These are phyloP conservation scores for Murraya paniculata DNA, from an alignment of 345 rosid genomes.

Conservation along the genomic window DNA sequence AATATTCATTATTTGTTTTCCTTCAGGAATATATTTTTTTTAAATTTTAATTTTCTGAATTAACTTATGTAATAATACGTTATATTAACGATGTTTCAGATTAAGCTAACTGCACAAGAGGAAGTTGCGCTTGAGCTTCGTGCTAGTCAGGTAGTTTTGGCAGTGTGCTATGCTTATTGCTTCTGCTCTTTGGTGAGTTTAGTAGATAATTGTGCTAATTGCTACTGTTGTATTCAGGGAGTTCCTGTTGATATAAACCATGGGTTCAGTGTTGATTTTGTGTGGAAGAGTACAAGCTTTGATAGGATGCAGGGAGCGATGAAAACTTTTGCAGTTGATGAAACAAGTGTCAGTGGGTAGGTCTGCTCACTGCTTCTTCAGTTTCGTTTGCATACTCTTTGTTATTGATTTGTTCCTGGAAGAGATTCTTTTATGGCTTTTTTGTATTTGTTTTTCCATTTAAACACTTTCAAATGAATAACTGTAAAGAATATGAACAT, in stretches of 20 bases:
- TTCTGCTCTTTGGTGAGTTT: conserved; percentile 8
- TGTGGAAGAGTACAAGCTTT: conserved; percentile 99
- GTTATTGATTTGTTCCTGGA: not conserved
- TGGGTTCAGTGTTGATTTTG: conserved; percentile 98
- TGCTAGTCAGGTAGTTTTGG: conserved; percentile 76
- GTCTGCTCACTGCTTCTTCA: conserved; percentile 27
- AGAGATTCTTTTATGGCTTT: not conserved
- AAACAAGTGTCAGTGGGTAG: conserved; percentile 99
- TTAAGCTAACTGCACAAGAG: conserved; percentile 96
- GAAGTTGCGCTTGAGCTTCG: conserved; percentile 99
- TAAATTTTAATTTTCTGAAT: not conserved
- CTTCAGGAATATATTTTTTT: not conserved
- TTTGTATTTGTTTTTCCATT: not conserved
- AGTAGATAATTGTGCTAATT: conserved; percentile 3
- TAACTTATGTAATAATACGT: not conserved
- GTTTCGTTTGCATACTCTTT: not conserved
- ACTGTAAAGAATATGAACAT: not conserved
- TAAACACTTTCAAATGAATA: not conserved
- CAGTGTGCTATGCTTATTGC: conserved; percentile 6
- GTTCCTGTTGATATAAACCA: conserved; percentile 93
- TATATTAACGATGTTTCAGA: conserved; percentile 40
- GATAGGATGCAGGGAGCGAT: conserved; percentile 99
- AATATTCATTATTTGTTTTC: not conserved
- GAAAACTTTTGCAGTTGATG: conserved; percentile 99
- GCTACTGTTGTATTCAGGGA: conserved; percentile 52